Conservation (phyloP, 768 basidiomycete genomes). For the Cubamyces lactineus region DNA sequence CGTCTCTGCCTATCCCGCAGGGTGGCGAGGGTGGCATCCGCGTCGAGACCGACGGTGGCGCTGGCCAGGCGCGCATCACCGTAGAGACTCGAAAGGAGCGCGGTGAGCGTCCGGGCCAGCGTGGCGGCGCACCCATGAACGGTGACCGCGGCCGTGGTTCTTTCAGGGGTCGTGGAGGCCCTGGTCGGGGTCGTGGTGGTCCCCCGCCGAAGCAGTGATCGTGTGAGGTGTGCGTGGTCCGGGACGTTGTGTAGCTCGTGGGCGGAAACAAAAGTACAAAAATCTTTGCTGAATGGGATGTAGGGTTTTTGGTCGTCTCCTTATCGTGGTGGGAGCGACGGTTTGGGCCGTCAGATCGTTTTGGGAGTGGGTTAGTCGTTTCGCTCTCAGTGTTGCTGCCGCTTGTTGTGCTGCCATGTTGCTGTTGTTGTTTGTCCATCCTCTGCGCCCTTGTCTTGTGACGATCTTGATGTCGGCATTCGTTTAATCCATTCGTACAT, state of each 20-base stretch:
- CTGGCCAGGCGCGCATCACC: conserved; percentile 55
- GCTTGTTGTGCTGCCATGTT: not conserved
- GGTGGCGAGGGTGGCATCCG: conserved; percentile 92
- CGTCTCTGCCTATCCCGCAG: conserved; percentile 62
- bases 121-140: conserved; percentile 59
- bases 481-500: conserved; percentile 6
- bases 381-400: not conserved
- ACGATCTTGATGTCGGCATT: conserved; percentile 15
- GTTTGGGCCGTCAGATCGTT: no score
- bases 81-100: conserved; percentile 94
- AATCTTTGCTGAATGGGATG: conserved; percentile 17
- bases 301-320: no score
- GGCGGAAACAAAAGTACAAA: conserved; percentile 20
- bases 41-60: conserved; percentile 65
- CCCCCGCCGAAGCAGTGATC: conserved; percentile 31
- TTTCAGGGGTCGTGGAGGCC: conserved; percentile 50
- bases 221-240: not conserved
- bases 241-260: not conserved
- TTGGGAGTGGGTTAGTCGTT: no score
- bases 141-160: conserved; percentile 57
- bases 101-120: conserved; percentile 72
- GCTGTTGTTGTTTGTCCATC: conserved; percentile 8
- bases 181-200: conserved; percentile 47
- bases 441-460: conserved; percentile 5
- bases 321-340: no score